Percentiles rank a stretch among this genome's conserved stretches.
Conservation (phyloP, 1,284 basidiomycete species). For the Rhodofomes roseus region DNA sequence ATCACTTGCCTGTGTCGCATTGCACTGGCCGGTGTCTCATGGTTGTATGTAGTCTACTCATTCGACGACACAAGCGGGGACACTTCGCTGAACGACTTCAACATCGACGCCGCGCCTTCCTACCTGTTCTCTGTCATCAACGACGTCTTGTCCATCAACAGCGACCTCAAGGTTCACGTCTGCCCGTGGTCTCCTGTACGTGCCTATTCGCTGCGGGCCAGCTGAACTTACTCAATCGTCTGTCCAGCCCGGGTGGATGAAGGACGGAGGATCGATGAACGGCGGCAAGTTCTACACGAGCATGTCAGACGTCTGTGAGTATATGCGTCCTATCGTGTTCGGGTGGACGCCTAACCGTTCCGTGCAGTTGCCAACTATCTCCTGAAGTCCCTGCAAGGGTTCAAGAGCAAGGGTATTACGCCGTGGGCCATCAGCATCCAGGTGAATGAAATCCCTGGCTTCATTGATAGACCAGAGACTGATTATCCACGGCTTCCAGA, state of each 20-base stretch:
- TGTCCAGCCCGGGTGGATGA: conserved; percentile 52
- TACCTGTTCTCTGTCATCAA: conserved; percentile 41
- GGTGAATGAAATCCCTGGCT: background rate
- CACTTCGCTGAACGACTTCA: conserved; percentile 38
- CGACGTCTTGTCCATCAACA: conserved; percentile 44
- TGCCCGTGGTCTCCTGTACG: conserved; percentile 50
- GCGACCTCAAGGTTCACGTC: conserved; percentile 38
- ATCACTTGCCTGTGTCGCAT: background rate
- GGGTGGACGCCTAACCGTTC: too few species aligned
- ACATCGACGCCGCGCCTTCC: conserved; percentile 38
- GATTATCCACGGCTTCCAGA: conserved; percentile 26
- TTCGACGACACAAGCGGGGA: conserved; percentile 43
- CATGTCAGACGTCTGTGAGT: conserved; percentile 35
- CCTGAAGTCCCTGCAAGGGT: conserved; percentile 38
- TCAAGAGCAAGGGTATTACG: conserved; percentile 38
- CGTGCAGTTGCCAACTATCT: conserved; percentile 48
- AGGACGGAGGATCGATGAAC: conserved; percentile 38
- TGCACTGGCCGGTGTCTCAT: background rate
- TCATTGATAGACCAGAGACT: too few species aligned
- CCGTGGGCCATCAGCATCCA: conserved; percentile 42
- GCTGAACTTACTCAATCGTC: background rate
- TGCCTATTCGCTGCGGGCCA: background rate
- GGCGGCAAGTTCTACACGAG: conserved; percentile 40
- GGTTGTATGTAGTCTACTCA: conserved; percentile 36
- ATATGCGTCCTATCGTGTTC: background rate